Base-by-base conservation (phyloP, 352 stramenopile species). In the Pythium vanterpoolii region DNA sequence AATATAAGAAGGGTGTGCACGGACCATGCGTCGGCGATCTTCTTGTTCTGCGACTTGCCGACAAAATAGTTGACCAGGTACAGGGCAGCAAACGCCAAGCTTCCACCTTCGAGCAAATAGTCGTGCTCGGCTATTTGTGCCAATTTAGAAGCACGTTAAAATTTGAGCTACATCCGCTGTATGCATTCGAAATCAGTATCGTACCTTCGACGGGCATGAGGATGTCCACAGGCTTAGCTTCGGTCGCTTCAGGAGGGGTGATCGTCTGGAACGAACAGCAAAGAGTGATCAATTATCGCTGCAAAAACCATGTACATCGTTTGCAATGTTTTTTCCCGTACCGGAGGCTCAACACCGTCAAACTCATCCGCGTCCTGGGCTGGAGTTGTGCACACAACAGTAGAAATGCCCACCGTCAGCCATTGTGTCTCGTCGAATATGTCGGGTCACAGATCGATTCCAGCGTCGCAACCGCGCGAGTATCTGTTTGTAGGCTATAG, bases 1-100 rank as follows among this genome's bases (percentile, higher is more conserved):
- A 21, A 2, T 21, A 45, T 9, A 27, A 9, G 21, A 51, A 40
- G 14, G 23, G 33, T 21, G 19, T 44, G 21, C 6, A 66, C 73
- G 45, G 52, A 89, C 82, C 83, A 92, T 30, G 89, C 76, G 44
- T 86, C 59, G 1, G 79, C 79, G 47, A 89, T 77, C 33, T 70
- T 71, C 36, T 72, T 77, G 68, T 92, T 90, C 65, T 87, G 71
- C 28, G 69, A 73, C 58, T 80, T 86, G 65, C 83, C 83, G 1
- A 88, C 24, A 39, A 89, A 79, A 66, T 79, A 92, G 54, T 77
- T 66, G 39, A 83, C 38, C 40, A 85, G 19, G 60, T 83, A 90
- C 33, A 90, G 53, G 14, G 76, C 59, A 0, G 66, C 73, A 24
- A 88, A 52, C n/a, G 66, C 68, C 69, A 71, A 71, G 46, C 74